A percentile compares a stretch with the other conserved stretches of the same genome.
phyloP scores from a whole-genome alignment of 2,329 filamentous ascomycete genomes.

The Neurospora crassa region DNA sequence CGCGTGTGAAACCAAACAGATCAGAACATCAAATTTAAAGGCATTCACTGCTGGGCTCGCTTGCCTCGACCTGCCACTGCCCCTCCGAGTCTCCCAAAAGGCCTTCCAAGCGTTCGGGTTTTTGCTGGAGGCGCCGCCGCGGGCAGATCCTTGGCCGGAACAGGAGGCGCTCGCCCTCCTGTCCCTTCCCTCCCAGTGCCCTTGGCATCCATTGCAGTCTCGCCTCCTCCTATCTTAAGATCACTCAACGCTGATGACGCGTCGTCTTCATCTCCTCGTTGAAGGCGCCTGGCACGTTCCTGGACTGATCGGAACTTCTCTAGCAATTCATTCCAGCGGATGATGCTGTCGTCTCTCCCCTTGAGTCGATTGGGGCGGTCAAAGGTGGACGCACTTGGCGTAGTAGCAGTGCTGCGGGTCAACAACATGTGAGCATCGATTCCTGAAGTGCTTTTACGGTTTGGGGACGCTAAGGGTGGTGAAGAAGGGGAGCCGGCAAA shows the following conservation, averaged over 20 bases:
- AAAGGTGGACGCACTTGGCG: conserved; percentile 46
- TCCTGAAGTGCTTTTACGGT: conserved; percentile 8
- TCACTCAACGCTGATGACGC: conserved; percentile 30
- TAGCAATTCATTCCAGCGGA: conserved; percentile 85
- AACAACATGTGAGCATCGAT: conserved; percentile 26
- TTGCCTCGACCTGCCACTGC: conserved; percentile 57
- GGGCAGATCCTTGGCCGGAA: conserved; percentile 41
- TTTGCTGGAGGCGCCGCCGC: conserved; percentile 41
- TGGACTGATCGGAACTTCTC: conserved; percentile 93
- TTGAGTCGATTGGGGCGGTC: conserved; percentile 72
- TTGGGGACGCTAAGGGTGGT: conserved; percentile 16
- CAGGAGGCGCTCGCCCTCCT: conserved; percentile 21
- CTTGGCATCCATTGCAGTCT: conserved; percentile 31
- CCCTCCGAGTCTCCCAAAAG: conserved; percentile 62
- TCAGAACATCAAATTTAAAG: background rate
- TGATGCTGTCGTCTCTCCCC: conserved; percentile 69
- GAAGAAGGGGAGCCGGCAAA: conserved; percentile 8
- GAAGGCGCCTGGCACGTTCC: conserved; percentile 67
- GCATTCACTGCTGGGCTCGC: conserved; percentile 30
- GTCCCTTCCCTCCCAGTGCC: conserved; percentile 18
- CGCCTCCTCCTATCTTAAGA: conserved; percentile 31
- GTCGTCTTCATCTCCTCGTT: conserved; percentile 45
- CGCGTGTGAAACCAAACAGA: background rate
- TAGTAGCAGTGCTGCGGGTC: conserved; percentile 32
- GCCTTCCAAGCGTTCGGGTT: conserved; percentile 52